phyloP scores from a whole-genome alignment of 2,329 filamentous ascomycete genomes.

The Penicillium sp. region DNA sequence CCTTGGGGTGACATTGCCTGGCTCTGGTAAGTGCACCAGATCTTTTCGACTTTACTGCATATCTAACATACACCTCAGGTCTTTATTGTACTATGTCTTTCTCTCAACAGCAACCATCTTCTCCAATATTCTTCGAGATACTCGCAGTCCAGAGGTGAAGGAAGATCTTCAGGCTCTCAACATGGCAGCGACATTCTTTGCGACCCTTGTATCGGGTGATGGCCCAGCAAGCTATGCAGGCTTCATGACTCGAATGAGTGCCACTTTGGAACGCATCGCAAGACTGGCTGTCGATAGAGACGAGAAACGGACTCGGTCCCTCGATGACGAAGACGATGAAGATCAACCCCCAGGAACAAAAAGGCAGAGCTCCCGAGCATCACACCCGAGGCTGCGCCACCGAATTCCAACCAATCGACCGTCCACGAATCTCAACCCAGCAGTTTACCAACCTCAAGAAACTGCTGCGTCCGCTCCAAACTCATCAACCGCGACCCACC shows the following conservation, averaged over 20 bases:
- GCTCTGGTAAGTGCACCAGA: constrained; percentile 69
- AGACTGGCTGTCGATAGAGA: constrained; percentile 82
- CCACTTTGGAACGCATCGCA: constrained; percentile 89
- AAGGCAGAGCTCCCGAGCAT: constrained; percentile 25
- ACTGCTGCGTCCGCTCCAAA: neutral
- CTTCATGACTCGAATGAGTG: constrained; percentile 85
- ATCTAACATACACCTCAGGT: constrained; percentile 46
- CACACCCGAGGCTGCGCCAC: constrained; percentile 5
- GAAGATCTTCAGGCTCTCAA: constrained; percentile 86
- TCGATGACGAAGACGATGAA: constrained; percentile 25
- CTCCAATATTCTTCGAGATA: constrained; percentile 89
- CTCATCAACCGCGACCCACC: constrained; percentile 2
- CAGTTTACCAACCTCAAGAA: neutral
- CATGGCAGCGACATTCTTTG: constrained; percentile 83
- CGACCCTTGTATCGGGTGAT: constrained; percentile 73
- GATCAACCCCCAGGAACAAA: constrained; percentile 7
- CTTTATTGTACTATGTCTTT: constrained; percentile 91
- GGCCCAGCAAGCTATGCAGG: constrained; percentile 81
- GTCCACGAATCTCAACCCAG: neutral
- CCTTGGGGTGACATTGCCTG: constrained; percentile 90
- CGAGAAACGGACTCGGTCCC: constrained; percentile 58
- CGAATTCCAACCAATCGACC: constrained; percentile 6
- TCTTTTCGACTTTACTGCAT: neutral
- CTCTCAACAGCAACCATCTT: constrained; percentile 90
- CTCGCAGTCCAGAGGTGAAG: constrained; percentile 74